Conservation (phyloP, 768 basidiomycete genomes). For the Antrodiella citrinella region DNA sequence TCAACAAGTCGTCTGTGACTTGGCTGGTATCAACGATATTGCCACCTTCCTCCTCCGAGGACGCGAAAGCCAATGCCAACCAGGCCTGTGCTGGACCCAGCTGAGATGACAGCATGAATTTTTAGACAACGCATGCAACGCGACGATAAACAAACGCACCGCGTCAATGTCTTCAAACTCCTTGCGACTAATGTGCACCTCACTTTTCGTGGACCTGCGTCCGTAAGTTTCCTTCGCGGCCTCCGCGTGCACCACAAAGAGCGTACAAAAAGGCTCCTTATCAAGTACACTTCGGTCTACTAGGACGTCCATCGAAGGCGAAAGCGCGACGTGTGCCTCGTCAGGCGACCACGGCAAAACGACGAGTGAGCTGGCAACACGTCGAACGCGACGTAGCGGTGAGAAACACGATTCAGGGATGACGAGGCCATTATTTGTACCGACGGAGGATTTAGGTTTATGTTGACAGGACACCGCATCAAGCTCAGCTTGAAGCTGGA, state of each 20-base stretch:
- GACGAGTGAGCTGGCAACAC: background rate
- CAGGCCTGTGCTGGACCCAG: conserved; percentile 5
- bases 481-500: no score
- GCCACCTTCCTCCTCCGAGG: background rate
- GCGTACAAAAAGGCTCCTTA: conserved; percentile 12
- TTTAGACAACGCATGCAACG: background rate
- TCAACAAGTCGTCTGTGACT: background rate
- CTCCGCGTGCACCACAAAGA: background rate
- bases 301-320: conserved; percentile 2
- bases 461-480: no score
- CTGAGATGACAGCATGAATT: background rate
- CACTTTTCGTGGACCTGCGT: background rate
- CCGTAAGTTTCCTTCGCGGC: background rate
- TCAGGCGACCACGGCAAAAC: no score
- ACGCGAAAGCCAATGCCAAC: conserved; percentile 4
- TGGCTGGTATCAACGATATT: background rate
- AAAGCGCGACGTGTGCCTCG: background rate
- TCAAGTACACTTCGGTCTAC: conserved; percentile 14
- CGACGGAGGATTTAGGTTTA: no score
- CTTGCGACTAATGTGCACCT: background rate
- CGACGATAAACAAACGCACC: background rate
- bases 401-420: background rate
- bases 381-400: background rate
- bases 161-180: background rate
- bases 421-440: no score